Percentiles rank a stretch among this genome's conserved stretches.
phyloP scores from a whole-genome alignment of 2,329 filamentous ascomycete genomes.

The Ceratocystis ficicola region DNA sequence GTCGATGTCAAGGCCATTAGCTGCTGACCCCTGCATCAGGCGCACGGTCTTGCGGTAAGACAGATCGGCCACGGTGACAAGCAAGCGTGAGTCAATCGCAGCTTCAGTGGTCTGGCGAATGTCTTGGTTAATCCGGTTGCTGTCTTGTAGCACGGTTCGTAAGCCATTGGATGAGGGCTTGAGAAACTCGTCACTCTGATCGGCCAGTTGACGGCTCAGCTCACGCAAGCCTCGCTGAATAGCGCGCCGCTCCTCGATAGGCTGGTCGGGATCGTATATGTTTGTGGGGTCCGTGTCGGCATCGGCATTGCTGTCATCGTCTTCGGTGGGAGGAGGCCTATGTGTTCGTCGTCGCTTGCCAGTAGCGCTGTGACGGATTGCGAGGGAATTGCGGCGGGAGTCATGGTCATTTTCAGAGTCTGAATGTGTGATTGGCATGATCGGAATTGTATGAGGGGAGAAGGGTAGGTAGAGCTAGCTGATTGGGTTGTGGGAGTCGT shows the following conservation, averaged over 20 bases:
- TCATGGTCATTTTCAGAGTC: not conserved
- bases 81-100: constrained; percentile 73
- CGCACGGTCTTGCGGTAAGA: constrained; percentile 66
- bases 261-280: constrained; percentile 72
- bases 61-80: constrained; percentile 69
- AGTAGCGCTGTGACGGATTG: not conserved
- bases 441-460: not conserved
- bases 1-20: constrained; percentile 72
- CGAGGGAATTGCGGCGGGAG: not conserved
- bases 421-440: not conserved
- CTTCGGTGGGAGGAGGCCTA: constrained; percentile 22
- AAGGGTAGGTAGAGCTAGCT: not conserved
- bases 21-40: constrained; percentile 58
- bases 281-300: constrained; percentile 28
- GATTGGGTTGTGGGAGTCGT: not conserved
- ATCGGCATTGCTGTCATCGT: constrained; percentile 22
- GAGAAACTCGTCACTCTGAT: constrained; percentile 55
- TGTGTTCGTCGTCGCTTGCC: constrained; percentile 25
- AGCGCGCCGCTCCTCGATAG: constrained; percentile 57
- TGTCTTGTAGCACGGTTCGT: constrained; percentile 50
- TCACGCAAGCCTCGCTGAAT: constrained; percentile 59
- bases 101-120: constrained; percentile 86
- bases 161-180: constrained; percentile 53
- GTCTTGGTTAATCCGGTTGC: constrained; percentile 51
- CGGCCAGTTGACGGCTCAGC: constrained; percentile 48